Base-by-base conservation (phyloP, 148 eudicot genomes). In the Gaultheria prostrata region DNA sequence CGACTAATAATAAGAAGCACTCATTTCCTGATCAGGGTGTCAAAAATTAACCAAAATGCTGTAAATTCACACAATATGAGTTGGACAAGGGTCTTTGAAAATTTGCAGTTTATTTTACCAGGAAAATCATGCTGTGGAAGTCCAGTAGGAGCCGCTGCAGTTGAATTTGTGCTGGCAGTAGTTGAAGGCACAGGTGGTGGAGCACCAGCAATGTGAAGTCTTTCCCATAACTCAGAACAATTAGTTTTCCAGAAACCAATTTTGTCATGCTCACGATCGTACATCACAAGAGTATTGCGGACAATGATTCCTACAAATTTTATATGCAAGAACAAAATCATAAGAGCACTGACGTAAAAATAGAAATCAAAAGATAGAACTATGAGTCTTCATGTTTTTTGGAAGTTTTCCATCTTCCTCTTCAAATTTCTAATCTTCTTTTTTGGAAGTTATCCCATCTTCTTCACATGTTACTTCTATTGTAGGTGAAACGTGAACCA, bases 181-280 rank as follows among this genome's bases (percentile, higher is more conserved):
- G 82, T 78, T 30, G 91, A 70, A 57, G 92, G 91, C 70, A 56
- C 63, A 17, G 92, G 88, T 57, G 97, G 91, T 28, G 89, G 79
- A 85, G 89, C 79, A 85, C 77, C 86, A 71, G 90, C 67, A 54
- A 82, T 76, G 83, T 90, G 85, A 84, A 97, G 90, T 82, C 90
- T 91, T 80, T 91, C 90, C 97, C 95, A 97, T 83, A 97, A 85
- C 81, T 91, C 95, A 14, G 99, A 93, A 82, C 99, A 97, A 89
- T 94, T 97, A 17, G 99, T 97, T 95, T 95, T 97, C 99, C 97
- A 97, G 82, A 97, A 95, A 45, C 99, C 99, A 82, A 97, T 89
- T 83, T 88, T 91, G 56, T 87, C 92, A 88, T 95, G 89, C 85
- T 93, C 91, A 79, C 99, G 99, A 65, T 97, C 99, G 86, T 97